Percentiles rank a stretch among this genome's conserved stretches.
phyloP scores from a whole-genome alignment of 768 basidiomycete species.

The Paxillus involutus region DNA sequence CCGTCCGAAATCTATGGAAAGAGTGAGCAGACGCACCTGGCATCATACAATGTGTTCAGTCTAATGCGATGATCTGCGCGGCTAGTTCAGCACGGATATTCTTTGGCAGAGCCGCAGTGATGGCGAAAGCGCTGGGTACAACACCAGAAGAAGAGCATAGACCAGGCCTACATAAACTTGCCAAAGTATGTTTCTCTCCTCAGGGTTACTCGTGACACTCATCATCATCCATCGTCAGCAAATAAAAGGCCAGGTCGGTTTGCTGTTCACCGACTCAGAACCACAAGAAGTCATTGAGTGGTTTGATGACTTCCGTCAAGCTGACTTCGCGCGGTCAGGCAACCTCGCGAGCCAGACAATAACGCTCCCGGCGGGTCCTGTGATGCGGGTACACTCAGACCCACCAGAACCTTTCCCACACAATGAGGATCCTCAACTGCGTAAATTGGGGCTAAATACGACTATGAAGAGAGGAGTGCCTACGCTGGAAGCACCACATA shows the following conservation, averaged over 20 bases:
- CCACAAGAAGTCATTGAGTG: conserved; percentile 92
- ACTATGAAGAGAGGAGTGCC: conserved; percentile 87
- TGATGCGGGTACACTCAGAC: conserved; percentile 77
- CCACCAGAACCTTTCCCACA: conserved; percentile 92
- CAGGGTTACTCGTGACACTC: conserved; percentile 3
- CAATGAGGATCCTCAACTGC: conserved; percentile 95
- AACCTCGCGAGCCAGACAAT: conserved; percentile 77
- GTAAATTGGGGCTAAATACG: conserved; percentile 87
- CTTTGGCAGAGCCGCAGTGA: conserved; percentile 83
- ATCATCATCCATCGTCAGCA: conserved; percentile 47
- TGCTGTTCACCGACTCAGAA: conserved; percentile 88
- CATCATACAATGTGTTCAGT: neutral
- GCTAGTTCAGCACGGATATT: conserved; percentile 84
- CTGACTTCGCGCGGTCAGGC: conserved; percentile 90
- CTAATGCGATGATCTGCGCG: conserved; percentile 10
- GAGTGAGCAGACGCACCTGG: conserved; percentile 50
- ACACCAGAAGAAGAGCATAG: conserved; percentile 86
- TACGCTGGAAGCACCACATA: conserved; percentile 75
- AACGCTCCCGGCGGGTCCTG: conserved; percentile 77
- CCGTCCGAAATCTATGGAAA: conserved; percentile 91
- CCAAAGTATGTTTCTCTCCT: conserved; percentile 55
- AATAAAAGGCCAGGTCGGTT: conserved; percentile 92
- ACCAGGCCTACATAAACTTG: conserved; percentile 74
- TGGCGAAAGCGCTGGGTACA: conserved; percentile 93
- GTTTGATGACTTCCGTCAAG: conserved; percentile 88